Evolutionary conservation across 768 basidiomycete species (phyloP), one percentile per base, ranked within the genome.

Genomic region (Tylopilus felleus): DNA sequence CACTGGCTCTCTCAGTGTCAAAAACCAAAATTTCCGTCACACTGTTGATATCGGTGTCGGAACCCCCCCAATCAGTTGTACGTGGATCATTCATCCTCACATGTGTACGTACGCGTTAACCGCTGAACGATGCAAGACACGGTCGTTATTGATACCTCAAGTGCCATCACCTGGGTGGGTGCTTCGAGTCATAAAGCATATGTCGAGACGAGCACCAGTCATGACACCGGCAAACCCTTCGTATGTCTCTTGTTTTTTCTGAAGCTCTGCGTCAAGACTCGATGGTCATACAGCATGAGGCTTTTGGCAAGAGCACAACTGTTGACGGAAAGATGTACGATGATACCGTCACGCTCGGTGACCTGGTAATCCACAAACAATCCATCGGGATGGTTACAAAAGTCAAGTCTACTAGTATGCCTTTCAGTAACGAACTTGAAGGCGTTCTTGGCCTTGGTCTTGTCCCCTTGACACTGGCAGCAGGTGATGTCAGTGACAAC

Each of bases 101-200:
- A 12, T 29, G 9, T 2, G 29, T 9, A 9, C n/a, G n/a, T 29
- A 9, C 10, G 29, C 8, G 29, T 29, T 29, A 9, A 29, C 29
- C 10, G 10, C 7, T 27, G 10, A 29, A 29, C 29, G 12, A n/a
- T 56, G 5, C 7, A 29, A 72, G 72, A 69, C 46, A 48, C 57
- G 12, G 62, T 70, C 25, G 8, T 71, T 7, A 55, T 70, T 22
- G 69, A 70, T 46, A 69, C 70, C 4, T 70, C 70, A 21, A 71
- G 70, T 28, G 48, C 68, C 13, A 71, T 66, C 51, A 71, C 67
- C 4, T 70, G 57, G 52, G 31, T 70, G 19, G n/a, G n/a, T n/a
- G n/a, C n/a, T n/a, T n/a, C n/a, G n/a, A 69, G 68, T 28, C 54
- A n/a, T 10, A 40, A 53, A 3, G 0, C 50, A 23, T 71, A 68